Base-by-base conservation (phyloP, 768 basidiomycete species). In the Gyrodon lividus region DNA sequence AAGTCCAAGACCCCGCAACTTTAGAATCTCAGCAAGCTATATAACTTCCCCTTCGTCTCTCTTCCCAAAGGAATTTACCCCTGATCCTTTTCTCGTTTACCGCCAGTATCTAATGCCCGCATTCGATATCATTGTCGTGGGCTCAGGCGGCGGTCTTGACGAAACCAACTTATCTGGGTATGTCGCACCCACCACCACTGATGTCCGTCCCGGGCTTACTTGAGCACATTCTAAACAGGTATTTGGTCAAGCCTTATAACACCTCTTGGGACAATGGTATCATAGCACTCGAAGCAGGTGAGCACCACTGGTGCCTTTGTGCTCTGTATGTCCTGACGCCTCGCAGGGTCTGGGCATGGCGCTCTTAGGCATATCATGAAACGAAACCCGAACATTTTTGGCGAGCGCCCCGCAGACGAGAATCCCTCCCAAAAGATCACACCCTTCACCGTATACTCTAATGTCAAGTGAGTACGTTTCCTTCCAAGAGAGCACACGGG, bases 81-180 rank as follows among this genome's bases (percentile, higher is more conserved):
- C 50, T n/a, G 38, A 51, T 31, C 23, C 7, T 8, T 39, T 5
- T 7, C n/a, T 39, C 26, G 9, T 41, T 34, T 37, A 35, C 41
- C 6, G 28, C 20, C 19, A 30, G 20, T 23, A 3, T 39, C 43
- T 54, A 50, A 80, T 76, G 77, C 70, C 76, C 48, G 60, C 67
- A 9, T 92, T 92, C 66, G 84, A 90, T 66, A 62, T 92, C 58
- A 72, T 92, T 52, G 86, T 88, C 58, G 82, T 92, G 33, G 95
- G 86, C 43, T 81, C 83, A 59, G 92, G 93, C 50, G 95, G 95
- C 40, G 95, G 95, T 43, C 92, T 92, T 7, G 79, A 86, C 59
- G 95, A 98, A 70, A 87, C 85, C 20, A 90, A 98, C 72, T 70
- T 97, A 56, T 91, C 89, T 23, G 87, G 83, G 93, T 92, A 66